phyloP scores from a whole-genome alignment of 257 asterid genomes.

The Solanum rostratum region DNA sequence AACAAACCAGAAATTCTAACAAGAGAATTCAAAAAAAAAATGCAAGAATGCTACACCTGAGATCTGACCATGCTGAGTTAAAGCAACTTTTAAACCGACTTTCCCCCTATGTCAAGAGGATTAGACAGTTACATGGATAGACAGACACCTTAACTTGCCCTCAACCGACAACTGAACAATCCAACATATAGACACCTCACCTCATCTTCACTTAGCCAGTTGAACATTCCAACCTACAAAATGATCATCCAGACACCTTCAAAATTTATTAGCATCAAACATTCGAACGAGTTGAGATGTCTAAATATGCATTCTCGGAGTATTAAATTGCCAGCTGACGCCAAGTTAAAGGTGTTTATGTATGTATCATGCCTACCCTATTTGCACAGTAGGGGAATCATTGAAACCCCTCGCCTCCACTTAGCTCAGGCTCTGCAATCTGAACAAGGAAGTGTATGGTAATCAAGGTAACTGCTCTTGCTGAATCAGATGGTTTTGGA shows the following conservation, averaged over 20 bases:
- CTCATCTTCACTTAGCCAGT: neutral
- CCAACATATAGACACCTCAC: neutral
- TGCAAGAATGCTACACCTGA: neutral
- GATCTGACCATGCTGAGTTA: neutral
- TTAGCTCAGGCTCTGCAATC: neutral
- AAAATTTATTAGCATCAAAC: neutral
- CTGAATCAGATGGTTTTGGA: conserved; percentile 6
- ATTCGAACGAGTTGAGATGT: neutral
- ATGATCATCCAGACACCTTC: neutral
- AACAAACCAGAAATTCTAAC: neutral
- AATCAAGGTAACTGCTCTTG: conserved; percentile 45
- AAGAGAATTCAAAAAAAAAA: neutral
- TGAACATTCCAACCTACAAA: neutral
- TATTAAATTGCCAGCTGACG: neutral
- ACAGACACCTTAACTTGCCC: neutral
- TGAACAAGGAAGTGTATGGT: neutral
- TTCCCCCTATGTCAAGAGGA: neutral
- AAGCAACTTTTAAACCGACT: neutral
- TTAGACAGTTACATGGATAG: neutral
- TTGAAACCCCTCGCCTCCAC: neutral
- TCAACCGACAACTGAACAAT: neutral
- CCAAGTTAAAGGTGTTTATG: neutral
- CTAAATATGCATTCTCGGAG: neutral
- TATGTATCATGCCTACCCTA: neutral
- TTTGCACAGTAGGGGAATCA: neutral